Conservation (phyloP, 73 alveolate genomes). For the Uronychia setigera region DNA sequence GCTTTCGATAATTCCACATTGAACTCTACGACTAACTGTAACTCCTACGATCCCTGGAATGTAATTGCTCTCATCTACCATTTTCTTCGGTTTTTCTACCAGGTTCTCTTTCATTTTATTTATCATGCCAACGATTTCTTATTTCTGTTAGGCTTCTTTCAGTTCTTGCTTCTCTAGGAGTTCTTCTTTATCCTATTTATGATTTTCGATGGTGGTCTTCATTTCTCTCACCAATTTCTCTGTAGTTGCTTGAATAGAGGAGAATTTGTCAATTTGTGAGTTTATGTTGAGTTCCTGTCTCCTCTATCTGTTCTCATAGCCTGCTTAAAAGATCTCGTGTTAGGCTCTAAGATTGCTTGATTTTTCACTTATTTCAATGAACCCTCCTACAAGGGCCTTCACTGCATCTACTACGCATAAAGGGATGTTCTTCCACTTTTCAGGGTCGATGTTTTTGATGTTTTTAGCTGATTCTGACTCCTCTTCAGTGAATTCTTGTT, state of each 20-base stretch:
- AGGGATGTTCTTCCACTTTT: no score
- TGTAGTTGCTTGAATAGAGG: background rate
- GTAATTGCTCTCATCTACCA: background rate
- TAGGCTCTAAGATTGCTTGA: no score
- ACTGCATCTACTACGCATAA: no score
- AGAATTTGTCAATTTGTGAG: background rate
- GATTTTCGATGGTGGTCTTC: background rate
- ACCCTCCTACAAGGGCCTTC: no score
- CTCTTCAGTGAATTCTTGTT: no score
- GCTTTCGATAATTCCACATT: background rate
- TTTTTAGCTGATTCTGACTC: no score
- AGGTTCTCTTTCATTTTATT: background rate
- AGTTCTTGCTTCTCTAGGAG: background rate
- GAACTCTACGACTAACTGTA: background rate
- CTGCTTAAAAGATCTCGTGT: background rate
- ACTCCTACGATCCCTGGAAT: background rate
- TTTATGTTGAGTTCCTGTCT: background rate
- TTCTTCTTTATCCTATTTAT: background rate
- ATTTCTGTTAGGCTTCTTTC: background rate
- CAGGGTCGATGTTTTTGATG: no score
- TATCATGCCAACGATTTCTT: background rate
- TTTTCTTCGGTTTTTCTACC: background rate
- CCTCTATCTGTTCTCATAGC: background rate
- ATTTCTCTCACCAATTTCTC: background rate
- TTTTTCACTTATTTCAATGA: no score